Evolutionary conservation across 805 yeast genomes (phyloP), one percentile per base, ranked within the genome.

Genomic region (Saccharomycopsis capsularis): DNA sequence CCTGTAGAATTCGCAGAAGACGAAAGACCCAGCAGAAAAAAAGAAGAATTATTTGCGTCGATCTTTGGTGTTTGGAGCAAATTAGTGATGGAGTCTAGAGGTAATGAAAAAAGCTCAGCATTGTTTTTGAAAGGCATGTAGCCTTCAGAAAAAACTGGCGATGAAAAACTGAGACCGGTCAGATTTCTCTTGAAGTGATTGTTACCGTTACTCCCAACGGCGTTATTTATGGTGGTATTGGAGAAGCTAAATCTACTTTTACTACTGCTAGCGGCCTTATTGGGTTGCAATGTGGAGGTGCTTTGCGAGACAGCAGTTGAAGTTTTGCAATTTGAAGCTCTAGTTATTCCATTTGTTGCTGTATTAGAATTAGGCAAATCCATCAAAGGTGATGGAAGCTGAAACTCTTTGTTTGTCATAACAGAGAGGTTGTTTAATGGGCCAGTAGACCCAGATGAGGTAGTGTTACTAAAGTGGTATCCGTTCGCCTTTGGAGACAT

Each of bases 361-460:
- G 11, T 13, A 15, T 40, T 40, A 15, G 15, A 25, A 2, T 37
- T 16, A 16, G 54, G 54, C 4, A 50, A 16, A 18, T 50, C 51
- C 47, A 50, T 43, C 37, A 50, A 30, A 5, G 58, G 58, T 3
- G 46, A 16, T 15, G 54, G 53, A 13, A 53, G 43, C 40, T 46
- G 50, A 22, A 52, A 40, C 4, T 44, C 52, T 21, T 46, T 38
- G 11, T 42, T 15, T 19, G 51, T 22, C 7, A 50, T 69, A 25
- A 19, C 16, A 7, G 41, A n/a, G 7, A 30, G 15, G 27, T 24
- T 25, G 79, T 35, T 40, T 22, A 40, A 22, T 29, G 18, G 18
- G 29, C 35, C 23, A 38, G 35, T 19, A 22, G n/a, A 21, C n/a
- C n/a, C n/a, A n/a, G n/a, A n/a, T n/a, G n/a, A n/a, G n/a, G n/a